Evolutionary conservation across 2,329 filamentous ascomycete species (phyloP).

Genomic region (Lizonia empirigonia): DNA sequence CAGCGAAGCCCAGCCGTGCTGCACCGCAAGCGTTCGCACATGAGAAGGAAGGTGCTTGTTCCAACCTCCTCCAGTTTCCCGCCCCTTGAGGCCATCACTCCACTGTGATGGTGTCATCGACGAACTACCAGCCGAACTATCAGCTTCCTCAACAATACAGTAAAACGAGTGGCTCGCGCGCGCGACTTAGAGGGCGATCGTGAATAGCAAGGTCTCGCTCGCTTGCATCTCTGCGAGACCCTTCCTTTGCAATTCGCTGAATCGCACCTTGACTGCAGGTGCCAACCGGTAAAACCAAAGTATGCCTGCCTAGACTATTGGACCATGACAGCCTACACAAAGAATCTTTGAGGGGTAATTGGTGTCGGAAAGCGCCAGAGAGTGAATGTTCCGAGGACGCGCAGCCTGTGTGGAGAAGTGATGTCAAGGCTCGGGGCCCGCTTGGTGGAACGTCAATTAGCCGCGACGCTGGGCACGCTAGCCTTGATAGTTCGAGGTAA

Average conservation of each 20-base stretch:
- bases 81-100: not conserved
- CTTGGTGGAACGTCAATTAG: constrained; percentile 15
- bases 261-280: constrained; percentile 2
- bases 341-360: not conserved
- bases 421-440: constrained; percentile 16
- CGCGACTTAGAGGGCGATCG: not conserved
- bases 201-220: constrained; percentile 7
- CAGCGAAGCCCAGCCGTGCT: constrained; percentile 8
- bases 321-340: not conserved
- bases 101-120: constrained; percentile 5
- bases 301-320: constrained; percentile 5
- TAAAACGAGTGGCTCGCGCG: constrained; percentile 1
- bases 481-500: constrained; percentile 8
- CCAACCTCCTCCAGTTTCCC: constrained; percentile 7
- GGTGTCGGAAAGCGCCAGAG: not conserved
- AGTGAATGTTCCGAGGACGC: constrained; percentile 6
- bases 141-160: constrained; percentile 1
- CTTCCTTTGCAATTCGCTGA: constrained; percentile 3
- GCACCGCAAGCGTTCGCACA: constrained; percentile 8
- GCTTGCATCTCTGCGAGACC: constrained; percentile 6
- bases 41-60: constrained; percentile 2
- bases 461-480: constrained; percentile 12
- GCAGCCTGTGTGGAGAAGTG: constrained; percentile 13
- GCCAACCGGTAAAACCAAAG: not conserved
- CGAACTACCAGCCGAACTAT: not conserved